Conservation (phyloP, 331 rosid species). For the Pyracantha coccinea region DNA sequence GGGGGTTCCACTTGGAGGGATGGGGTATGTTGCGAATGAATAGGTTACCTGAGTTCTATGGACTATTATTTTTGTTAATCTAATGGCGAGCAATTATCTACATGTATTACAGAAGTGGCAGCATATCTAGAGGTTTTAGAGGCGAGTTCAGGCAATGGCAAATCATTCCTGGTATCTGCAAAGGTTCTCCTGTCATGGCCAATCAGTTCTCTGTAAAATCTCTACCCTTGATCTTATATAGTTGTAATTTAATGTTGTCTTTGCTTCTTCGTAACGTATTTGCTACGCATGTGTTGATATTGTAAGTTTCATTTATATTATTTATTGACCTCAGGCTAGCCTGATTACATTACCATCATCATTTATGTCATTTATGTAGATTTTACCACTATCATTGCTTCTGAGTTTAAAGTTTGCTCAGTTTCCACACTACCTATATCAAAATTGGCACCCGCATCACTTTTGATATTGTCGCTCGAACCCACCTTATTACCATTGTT, state of each 20-base stretch:
- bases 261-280: not conserved
- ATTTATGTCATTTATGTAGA: not conserved
- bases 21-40: conserved; percentile 64
- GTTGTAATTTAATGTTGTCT: not conserved
- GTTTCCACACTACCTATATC: no score
- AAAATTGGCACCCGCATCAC: no score
- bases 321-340: no score
- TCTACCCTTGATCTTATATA: conserved; percentile 15
- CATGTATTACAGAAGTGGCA: conserved; percentile 70
- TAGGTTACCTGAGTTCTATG: not conserved
- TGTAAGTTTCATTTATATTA: no score
- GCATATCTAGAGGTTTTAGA: conserved; percentile 98
- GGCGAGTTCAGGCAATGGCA: conserved; percentile 99
- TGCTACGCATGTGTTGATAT: not conserved
- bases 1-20: conserved; percentile 99
- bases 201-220: conserved; percentile 86
- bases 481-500: no score
- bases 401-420: not conserved
- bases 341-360: not conserved
- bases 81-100: conserved; percentile 15
- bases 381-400: not conserved
- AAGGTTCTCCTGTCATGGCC: conserved; percentile 94
- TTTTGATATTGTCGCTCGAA: no score
- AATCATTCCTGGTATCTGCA: conserved; percentile 82
- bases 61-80: conserved; percentile 3